A percentile compares a stretch with the other conserved stretches of the same genome.
These are phyloP conservation scores for Dactylellina sp. DNA, from an alignment of 2,329 filamentous ascomycete species.

Conservation along the genomic window DNA sequence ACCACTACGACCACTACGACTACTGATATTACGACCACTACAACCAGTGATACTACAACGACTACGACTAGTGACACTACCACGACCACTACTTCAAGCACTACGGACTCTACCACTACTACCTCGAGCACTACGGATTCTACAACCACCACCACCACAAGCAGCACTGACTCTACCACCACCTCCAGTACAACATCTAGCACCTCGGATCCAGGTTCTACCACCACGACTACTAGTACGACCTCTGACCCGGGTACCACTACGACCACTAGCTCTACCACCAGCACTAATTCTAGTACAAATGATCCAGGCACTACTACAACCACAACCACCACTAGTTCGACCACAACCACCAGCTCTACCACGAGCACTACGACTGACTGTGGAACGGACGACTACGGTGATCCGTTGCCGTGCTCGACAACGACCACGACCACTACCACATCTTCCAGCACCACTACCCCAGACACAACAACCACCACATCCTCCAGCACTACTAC, in stretches of 20 bases:
- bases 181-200: not conserved
- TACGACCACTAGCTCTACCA: not conserved
- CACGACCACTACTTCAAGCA: not conserved
- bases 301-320: not conserved
- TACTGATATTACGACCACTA: not conserved
- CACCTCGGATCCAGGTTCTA: not conserved
- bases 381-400: not conserved
- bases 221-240: not conserved
- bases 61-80: not conserved
- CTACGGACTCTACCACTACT: not conserved
- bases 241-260: not conserved
- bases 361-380: not conserved
- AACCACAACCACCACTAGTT: not conserved
- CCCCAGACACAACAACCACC: not conserved
- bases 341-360: not conserved
- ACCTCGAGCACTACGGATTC: constrained; percentile 8
- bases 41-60: not conserved
- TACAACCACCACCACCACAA: not conserved
- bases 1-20: not conserved
- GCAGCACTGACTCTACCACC: not conserved
- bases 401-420: not conserved
- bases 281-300: not conserved
- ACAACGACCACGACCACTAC: not conserved
- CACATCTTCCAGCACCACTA: not conserved
- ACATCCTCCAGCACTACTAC: not conserved